These are phyloP conservation scores for Kwoniella bestiolae DNA, from an alignment of 768 basidiomycete species.

Conservation along the genomic window DNA sequence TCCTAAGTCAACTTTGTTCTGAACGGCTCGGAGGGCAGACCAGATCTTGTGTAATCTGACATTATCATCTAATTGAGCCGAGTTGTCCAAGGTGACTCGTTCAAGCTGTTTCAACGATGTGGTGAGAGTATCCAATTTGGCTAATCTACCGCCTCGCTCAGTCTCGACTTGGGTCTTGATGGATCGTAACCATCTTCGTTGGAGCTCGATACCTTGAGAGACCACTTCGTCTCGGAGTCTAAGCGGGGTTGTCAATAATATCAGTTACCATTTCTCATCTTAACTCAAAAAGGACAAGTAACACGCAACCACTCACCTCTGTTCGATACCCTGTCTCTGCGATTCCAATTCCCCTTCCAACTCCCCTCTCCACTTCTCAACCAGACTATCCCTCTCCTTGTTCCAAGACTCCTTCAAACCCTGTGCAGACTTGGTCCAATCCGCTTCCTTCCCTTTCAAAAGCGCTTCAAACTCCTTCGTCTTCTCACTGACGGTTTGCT, in stretches of 20 bases:
- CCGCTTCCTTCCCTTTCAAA: conserved; percentile 77
- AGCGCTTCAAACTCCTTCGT: conserved; percentile 69
- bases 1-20: conserved; percentile 67
- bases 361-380: conserved; percentile 81
- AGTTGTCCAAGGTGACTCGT: conserved; percentile 87
- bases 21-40: conserved; percentile 84
- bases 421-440: conserved; percentile 81
- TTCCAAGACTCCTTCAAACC: conserved; percentile 81
- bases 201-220: conserved; percentile 95
- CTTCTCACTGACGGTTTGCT: conserved; percentile 75
- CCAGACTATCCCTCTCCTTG: conserved; percentile 72
- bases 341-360: conserved; percentile 80
- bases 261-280: background rate
- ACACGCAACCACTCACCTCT: conserved; percentile 66
- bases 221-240: conserved; percentile 93
- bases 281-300: background rate
- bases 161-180: conserved; percentile 94
- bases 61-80: conserved; percentile 87
- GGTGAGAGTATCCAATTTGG: conserved; percentile 91
- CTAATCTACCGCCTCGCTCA: conserved; percentile 91
- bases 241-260: background rate
- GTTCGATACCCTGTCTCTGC: conserved; percentile 91
- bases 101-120: conserved; percentile 88
- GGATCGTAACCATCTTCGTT: conserved; percentile 93
- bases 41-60: conserved; percentile 87